Evolutionary conservation across 108 stramenopile species (phyloP).

Genomic region (Pseudonitzschia multiseries): DNA sequence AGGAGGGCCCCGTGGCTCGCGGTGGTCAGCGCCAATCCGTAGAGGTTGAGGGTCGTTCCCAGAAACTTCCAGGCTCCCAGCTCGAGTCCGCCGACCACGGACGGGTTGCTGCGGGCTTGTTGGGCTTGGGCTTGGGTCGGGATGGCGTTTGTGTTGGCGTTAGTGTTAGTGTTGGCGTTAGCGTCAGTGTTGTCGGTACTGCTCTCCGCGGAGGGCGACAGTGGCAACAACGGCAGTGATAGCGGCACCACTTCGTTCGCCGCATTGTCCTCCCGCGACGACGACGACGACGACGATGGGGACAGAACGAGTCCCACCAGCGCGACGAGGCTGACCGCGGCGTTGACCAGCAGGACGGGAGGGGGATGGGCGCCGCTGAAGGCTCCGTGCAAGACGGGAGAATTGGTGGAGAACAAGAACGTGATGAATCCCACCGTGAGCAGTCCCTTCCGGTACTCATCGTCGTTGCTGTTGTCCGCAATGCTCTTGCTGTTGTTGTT

Average conservation of each 20-base stretch:
- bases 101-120: conserved; percentile 11
- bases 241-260: too few relatives aligned
- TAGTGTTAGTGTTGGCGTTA: too few relatives aligned
- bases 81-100: conserved; percentile 34
- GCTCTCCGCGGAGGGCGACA: too few relatives aligned
- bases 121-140: too few relatives aligned
- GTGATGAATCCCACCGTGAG: conserved; percentile 73
- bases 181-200: too few relatives aligned
- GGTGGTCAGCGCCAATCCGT: conserved; percentile 69
- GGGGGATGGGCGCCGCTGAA: conserved; percentile 23
- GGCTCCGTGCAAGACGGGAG: conserved; percentile 53
- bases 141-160: too few relatives aligned
- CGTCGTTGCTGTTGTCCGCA: background rate
- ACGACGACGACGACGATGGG: conserved; percentile 34
- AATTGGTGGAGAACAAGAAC: conserved; percentile 63
- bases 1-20: conserved; percentile 79
- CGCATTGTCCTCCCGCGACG: background rate
- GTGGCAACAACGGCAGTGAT: too few relatives aligned
- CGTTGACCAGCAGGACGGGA: conserved; percentile 70
- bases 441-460: conserved; percentile 56
- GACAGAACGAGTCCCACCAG: conserved; percentile 53
- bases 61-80: conserved; percentile 64
- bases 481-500: background rate
- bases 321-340: conserved; percentile 58
- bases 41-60: conserved; percentile 76